Evolutionary conservation across 2,329 filamentous ascomycete species (phyloP), one percentile per base, ranked within the genome.

Genomic region (Monosporascus sp.): DNA sequence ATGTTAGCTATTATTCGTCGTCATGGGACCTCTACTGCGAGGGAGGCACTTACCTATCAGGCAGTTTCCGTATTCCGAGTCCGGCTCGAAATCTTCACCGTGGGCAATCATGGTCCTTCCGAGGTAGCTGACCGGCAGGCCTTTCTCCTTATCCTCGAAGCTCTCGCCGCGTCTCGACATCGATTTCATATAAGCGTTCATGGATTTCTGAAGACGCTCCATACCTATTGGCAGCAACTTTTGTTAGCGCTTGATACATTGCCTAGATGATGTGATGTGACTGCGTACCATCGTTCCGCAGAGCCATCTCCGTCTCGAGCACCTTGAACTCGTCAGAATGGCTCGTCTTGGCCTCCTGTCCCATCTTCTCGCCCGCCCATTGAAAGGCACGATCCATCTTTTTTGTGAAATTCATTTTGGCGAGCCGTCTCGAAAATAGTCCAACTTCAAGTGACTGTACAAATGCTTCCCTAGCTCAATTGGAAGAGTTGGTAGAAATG

Each of bases 311-410:
- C 52, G 83, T 78, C 74, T 97, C 92, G 63, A 97, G 75, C 55
- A 83, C 82, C 74, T 89, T 95, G 81, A 97, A 97, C 66, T 97
- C 88, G 50, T 97, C 91, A 0, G 90, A 88, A 58, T 90, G 84
- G 68, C 80, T 84, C 9, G 93, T 97, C 75, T 91, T 94, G 73
- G 86, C 82, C 73, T 97, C 92, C 60, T 83, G 84, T 63, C 93
- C 93, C 89, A 97, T 96, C 74, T 92, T 90, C 76, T 97, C 93
- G 62, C 90, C 90, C 38, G 92, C 90, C 93, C 93, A 97, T 87
- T 97, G 93, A 77, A 93, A 95, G 78, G 96, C 87, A 67, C 93
- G 88, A 74, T 92, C 93, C 69, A 97, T 84, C 70, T 95, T 96
- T 79, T 96, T 96, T 73, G 76, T 79, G 64, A 83, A 75, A 63